These are phyloP conservation scores for Zygoascus tannicola DNA, from an alignment of 805 yeast genomes.

Conservation along the genomic window DNA sequence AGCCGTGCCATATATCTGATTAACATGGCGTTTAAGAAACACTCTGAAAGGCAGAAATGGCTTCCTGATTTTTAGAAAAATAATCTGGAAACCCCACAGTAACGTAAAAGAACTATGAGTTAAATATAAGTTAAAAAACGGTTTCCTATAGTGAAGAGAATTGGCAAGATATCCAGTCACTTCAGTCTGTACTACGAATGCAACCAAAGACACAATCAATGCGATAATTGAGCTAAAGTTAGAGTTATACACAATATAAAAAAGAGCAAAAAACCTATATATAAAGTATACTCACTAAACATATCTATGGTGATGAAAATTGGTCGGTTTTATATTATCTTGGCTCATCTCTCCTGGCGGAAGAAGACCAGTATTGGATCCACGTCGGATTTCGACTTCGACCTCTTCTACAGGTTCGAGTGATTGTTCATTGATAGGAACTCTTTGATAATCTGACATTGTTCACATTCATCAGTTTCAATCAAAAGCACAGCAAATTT, in stretches of 20 bases:
- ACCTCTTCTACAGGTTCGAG: too few species aligned
- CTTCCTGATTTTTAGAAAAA: constrained; percentile 40
- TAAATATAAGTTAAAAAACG: constrained; percentile 46
- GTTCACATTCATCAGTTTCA: too few species aligned
- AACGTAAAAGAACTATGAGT: constrained; percentile 76
- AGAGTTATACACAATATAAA: background rate
- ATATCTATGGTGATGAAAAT: constrained; percentile 7
- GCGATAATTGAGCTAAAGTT: constrained; percentile 36
- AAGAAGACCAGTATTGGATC: background rate
- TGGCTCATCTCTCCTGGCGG: background rate
- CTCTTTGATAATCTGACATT: background rate
- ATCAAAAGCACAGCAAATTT: too few species aligned
- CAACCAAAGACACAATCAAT: constrained; percentile 38
- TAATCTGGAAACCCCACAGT: constrained; percentile 61
- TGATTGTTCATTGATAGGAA: background rate
- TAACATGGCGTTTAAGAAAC: constrained; percentile 15
- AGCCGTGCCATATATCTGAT: constrained; percentile 19
- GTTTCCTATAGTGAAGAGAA: constrained; percentile 46
- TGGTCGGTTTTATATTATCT: background rate
- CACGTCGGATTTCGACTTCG: background rate
- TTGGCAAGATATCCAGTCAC: constrained; percentile 60
- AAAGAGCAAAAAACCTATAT: background rate
- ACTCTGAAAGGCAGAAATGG: constrained; percentile 24
- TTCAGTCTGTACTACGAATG: constrained; percentile 78
- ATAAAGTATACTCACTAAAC: background rate